Evolutionary conservation across 2,329 filamentous ascomycete genomes (phyloP).

Genomic region (Elsinoe ampelina): DNA sequence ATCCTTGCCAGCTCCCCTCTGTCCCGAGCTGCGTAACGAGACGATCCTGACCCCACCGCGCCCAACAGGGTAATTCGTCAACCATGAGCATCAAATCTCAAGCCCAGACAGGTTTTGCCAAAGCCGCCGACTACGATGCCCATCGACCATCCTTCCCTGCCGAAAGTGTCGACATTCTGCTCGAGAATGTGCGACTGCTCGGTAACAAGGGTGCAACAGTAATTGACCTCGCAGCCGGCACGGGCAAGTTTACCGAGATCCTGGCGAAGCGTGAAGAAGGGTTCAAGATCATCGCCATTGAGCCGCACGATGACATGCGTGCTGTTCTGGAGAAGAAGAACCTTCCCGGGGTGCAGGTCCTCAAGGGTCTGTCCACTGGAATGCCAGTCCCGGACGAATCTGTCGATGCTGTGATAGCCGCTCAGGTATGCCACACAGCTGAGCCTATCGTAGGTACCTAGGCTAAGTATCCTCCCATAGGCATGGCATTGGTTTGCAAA

Average conservation of each 20-base stretch:
- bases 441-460: not conserved
- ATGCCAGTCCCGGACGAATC: constrained; percentile 49
- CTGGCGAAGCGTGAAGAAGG: constrained; percentile 50
- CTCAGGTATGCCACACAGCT: constrained; percentile 47
- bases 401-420: constrained; percentile 57
- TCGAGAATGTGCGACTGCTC: constrained; percentile 46
- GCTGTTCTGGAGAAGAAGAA: constrained; percentile 49
- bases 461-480: constrained; percentile 20
- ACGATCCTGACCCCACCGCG: no score
- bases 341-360: constrained; percentile 45
- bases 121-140: constrained; percentile 56
- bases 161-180: constrained; percentile 49
- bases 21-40: no score
- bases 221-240: constrained; percentile 58
- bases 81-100: constrained; percentile 19
- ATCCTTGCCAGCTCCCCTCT: no score
- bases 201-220: constrained; percentile 39
- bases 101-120: constrained; percentile 48
- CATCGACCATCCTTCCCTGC: constrained; percentile 59
- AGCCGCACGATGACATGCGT: constrained; percentile 60
- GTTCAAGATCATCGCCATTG: constrained; percentile 52
- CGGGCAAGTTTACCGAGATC: constrained; percentile 60
- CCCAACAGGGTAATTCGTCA: not conserved
- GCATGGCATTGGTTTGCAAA: constrained; percentile 56
- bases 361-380: constrained; percentile 49